Conservation (phyloP, 352 stramenopile genomes). For the Phytophthora niederhauseri region DNA sequence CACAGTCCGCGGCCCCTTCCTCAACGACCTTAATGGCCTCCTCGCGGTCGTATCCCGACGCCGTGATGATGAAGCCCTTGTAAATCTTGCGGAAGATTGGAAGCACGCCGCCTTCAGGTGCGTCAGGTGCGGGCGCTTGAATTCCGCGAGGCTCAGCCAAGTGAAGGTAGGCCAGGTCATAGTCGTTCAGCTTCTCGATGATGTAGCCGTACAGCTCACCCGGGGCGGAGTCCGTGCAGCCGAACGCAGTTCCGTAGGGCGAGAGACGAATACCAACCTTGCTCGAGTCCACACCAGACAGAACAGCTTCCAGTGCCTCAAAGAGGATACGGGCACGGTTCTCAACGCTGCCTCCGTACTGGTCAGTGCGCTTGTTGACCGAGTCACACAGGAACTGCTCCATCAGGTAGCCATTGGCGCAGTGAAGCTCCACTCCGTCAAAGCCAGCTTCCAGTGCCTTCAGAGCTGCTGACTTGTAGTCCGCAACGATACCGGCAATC, state of each 20-base stretch:
- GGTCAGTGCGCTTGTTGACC: conserved; percentile 74
- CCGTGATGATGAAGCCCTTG: conserved; percentile 46
- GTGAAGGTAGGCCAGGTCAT: conserved; percentile 49
- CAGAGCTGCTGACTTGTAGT: conserved; percentile 60
- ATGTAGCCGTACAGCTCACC: conserved; percentile 32
- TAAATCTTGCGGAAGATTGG: conserved; percentile 45
- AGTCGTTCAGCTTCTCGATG: conserved; percentile 29
- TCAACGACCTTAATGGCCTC: conserved; percentile 35
- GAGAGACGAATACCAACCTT: conserved; percentile 25
- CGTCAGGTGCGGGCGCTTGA: conserved; percentile 10
- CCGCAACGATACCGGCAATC: conserved; percentile 60
- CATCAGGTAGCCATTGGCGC: conserved; percentile 90
- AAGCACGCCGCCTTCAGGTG: conserved; percentile 36
- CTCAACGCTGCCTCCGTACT: conserved; percentile 77
- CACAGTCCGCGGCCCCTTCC: conserved; percentile 33
- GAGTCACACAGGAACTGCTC: conserved; percentile 82
- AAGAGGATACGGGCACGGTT: conserved; percentile 72
- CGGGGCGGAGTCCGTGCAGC: conserved; percentile 29
- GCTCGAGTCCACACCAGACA: conserved; percentile 24
- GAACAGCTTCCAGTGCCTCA: conserved; percentile 53
- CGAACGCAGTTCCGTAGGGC: conserved; percentile 34
- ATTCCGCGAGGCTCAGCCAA: conserved; percentile 42
- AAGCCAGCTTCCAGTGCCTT: conserved; percentile 80
- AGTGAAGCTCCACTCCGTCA: conserved; percentile 90
- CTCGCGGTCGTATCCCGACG: conserved; percentile 33